phyloP scores from a whole-genome alignment of 202 grass and related monocot species.

The Musa balbisiana region DNA sequence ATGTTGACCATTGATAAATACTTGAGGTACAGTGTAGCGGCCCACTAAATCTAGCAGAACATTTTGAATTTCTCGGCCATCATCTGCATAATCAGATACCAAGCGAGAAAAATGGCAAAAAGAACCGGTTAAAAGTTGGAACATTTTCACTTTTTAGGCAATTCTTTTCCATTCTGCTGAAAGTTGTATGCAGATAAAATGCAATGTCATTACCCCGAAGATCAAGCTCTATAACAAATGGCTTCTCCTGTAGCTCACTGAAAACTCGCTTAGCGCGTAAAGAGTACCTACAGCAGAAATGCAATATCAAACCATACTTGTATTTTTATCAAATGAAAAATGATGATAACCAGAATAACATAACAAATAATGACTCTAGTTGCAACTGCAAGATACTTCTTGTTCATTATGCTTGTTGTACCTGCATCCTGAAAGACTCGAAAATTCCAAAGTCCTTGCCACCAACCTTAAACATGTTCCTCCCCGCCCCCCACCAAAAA shows the following conservation, averaged over 20 bases:
- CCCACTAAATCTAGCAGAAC: slow-evolving; percentile 82
- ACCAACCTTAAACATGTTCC: too few relatives aligned
- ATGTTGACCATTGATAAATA: slow-evolving; percentile 83
- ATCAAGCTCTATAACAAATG: slow-evolving; percentile 84
- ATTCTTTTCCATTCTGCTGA: neutral
- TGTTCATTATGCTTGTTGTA: neutral
- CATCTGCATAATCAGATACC: slow-evolving; percentile 32
- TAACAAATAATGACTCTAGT: neutral
- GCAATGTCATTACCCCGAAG: slow-evolving; percentile 50
- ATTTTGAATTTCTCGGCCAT: slow-evolving; percentile 69
- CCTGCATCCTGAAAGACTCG: neutral
- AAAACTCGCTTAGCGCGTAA: slow-evolving; percentile 65
- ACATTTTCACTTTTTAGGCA: neutral
- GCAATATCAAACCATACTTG: neutral
- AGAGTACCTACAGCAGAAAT: slow-evolving; percentile 49
- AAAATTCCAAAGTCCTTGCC: neutral
- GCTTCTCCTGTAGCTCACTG: slow-evolving; percentile 62
- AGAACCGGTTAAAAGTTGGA: neutral
- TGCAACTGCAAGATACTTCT: neutral
- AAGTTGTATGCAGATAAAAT: neutral
- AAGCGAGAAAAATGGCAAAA: neutral
- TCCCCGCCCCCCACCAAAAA: too few relatives aligned
- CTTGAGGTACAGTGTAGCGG: slow-evolving; percentile 68
- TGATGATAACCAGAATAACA: neutral
- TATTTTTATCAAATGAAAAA: neutral